A percentile compares a stretch with the other conserved stretches of the same genome.
These are phyloP conservation scores for Kwoniella heveanensis DNA, from an alignment of 768 basidiomycete genomes.

Conservation along the genomic window DNA sequence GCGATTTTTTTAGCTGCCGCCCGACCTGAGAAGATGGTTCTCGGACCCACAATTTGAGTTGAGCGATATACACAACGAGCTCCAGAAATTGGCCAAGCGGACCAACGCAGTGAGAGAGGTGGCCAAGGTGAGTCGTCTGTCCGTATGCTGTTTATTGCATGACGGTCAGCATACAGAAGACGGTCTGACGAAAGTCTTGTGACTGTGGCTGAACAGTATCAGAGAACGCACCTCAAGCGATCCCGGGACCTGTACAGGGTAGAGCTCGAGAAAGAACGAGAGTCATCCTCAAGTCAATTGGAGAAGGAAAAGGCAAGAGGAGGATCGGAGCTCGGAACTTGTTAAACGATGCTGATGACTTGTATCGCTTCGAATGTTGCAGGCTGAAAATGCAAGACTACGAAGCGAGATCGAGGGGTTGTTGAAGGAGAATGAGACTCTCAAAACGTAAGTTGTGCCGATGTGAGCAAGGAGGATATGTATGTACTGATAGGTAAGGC, in stretches of 20 bases:
- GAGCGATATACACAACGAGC: background rate
- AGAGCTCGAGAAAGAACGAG: conserved; percentile 2
- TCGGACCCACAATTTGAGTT: background rate
- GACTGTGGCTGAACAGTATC: conserved; percentile 4
- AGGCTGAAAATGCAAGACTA: conserved; percentile 18
- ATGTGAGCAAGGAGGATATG: background rate
- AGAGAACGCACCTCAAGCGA: conserved; percentile 6
- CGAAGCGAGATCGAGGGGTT: conserved; percentile 6
- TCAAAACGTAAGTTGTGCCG: background rate
- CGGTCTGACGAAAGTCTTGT: background rate
- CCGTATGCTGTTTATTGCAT: too few species aligned
- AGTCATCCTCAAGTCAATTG: background rate
- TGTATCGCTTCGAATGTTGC: background rate
- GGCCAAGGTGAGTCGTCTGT: background rate
- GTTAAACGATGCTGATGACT: background rate
- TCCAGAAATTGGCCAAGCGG: background rate
- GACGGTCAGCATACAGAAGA: too few species aligned
- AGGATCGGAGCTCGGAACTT: background rate
- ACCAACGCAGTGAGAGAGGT: background rate
- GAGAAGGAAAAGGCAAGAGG: conserved; percentile 2
- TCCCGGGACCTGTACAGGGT: conserved; percentile 1
- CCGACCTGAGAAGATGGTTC: conserved; percentile 5
- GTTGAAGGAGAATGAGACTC: conserved; percentile 2
- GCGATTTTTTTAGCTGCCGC: background rate
- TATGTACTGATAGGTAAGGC: too few species aligned